These are phyloP conservation scores for Amanita thiersii DNA, from an alignment of 768 basidiomycete genomes.

Conservation along the genomic window DNA sequence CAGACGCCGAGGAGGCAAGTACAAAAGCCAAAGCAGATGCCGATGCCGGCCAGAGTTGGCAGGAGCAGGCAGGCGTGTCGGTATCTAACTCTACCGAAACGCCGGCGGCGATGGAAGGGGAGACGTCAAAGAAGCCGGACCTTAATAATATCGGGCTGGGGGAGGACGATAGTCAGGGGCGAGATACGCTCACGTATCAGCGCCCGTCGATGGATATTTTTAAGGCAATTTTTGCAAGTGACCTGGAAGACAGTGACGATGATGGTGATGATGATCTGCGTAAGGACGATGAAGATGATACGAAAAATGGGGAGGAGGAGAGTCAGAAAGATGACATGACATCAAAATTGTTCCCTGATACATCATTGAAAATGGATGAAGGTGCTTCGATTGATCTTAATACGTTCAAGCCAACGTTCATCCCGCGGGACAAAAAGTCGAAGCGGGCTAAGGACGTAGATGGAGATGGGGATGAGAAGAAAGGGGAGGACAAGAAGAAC, in stretches of 20 bases:
- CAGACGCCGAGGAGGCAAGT: conserved; percentile 25
- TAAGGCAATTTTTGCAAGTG: conserved; percentile 96
- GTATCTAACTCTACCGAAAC: conserved; percentile 15
- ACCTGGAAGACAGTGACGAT: conserved; percentile 79
- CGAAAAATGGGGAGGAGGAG: conserved; percentile 10
- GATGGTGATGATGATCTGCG: too few relatives aligned
- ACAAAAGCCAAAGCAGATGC: conserved; percentile 9
- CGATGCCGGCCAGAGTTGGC: conserved; percentile 8
- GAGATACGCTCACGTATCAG: conserved; percentile 82
- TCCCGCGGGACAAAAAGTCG: conserved; percentile 48
- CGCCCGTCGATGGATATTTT: conserved; percentile 89
- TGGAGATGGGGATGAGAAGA: conserved; percentile 20
- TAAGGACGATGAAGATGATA: conserved; percentile 19
- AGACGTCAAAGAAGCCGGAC: conserved; percentile 29
- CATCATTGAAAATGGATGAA: conserved; percentile 4
- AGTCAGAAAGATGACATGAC: background rate
- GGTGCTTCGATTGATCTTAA: conserved; percentile 37
- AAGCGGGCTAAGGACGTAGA: conserved; percentile 38
- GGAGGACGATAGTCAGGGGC: conserved; percentile 85
- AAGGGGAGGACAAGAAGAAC: conserved; percentile 34
- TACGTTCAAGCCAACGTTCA: conserved; percentile 88
- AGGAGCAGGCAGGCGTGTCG: conserved; percentile 9
- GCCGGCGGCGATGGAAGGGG: conserved; percentile 12
- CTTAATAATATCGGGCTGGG: conserved; percentile 83
- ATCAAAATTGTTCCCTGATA: conserved; percentile 9